These are phyloP conservation scores for Penstemon newberryi DNA, from an alignment of 257 asterid genomes.

Conservation along the genomic window DNA sequence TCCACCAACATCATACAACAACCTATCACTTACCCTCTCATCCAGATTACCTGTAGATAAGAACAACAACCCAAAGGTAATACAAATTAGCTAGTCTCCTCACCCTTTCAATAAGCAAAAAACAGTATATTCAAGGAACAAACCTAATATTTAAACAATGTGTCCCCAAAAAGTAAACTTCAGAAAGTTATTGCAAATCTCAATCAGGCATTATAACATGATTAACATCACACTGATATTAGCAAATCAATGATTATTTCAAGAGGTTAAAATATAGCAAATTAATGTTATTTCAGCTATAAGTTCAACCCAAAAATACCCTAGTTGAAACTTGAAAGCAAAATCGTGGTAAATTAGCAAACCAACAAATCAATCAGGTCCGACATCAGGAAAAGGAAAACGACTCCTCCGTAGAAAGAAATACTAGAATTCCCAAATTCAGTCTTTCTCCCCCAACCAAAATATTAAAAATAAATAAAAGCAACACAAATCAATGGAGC, in stretches of 20 bases:
- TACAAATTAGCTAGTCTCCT: neutral
- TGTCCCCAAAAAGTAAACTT: conserved; percentile 77
- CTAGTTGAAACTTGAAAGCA: neutral
- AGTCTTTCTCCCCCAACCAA: neutral
- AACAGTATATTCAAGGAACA: no score
- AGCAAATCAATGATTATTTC: conserved; percentile 54
- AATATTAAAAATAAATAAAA: no score
- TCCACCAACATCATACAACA: conserved; percentile 89
- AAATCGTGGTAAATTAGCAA: neutral
- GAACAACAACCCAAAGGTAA: conserved; percentile 8
- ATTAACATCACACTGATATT: conserved; percentile 37
- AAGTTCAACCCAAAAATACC: conserved; percentile 1
- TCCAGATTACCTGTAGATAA: conserved; percentile 72
- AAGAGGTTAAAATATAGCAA: neutral
- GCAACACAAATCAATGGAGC: neutral
- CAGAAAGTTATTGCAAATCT: conserved; percentile 50
- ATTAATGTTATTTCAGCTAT: neutral
- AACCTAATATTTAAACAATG: no score
- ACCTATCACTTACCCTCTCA: conserved; percentile 80
- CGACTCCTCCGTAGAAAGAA: conserved; percentile 6
- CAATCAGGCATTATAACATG: conserved; percentile 51
- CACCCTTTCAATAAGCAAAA: no score
- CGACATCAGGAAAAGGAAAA: neutral
- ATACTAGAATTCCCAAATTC: neutral
- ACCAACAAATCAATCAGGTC: neutral